Evolutionary conservation across 148 eudicot species (phyloP).

Genomic region (Heliosperma pusillum): DNA sequence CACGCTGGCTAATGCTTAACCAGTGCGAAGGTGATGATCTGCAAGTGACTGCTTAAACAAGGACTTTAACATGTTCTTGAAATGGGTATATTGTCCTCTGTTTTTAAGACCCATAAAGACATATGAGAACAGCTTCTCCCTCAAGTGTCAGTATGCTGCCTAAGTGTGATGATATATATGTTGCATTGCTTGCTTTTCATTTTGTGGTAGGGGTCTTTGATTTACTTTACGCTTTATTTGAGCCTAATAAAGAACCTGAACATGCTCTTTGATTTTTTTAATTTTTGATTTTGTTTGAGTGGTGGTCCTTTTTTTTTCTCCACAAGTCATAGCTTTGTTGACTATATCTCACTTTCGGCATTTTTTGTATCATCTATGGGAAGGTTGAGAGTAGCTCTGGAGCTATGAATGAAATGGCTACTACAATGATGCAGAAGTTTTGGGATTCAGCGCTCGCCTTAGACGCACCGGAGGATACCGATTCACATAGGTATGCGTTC

Average conservation of each 20-base stretch:
- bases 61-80: not conserved
- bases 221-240: not conserved
- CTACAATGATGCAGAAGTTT: conserved; percentile 90
- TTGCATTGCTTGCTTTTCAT: not conserved
- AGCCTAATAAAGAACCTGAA: not conserved
- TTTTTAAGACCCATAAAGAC: not conserved
- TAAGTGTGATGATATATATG: not conserved
- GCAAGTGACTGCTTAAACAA: not conserved
- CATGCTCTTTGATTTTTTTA: not conserved
- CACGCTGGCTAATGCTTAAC: not conserved
- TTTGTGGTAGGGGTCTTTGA: not conserved
- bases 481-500: conserved; percentile 60
- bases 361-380: conserved; percentile 21
- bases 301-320: not conserved
- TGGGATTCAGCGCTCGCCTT: conserved; percentile 96
- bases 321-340: not conserved
- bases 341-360: conserved; percentile 12
- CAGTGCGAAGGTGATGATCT: not conserved
- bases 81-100: not conserved
- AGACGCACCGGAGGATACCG: conserved; percentile 82
- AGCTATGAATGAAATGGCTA: conserved; percentile 70
- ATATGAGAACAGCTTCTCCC: no score
- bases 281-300: not conserved
- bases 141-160: not conserved
- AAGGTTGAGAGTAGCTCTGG: conserved; percentile 88